Base-by-base conservation (phyloP, 2,329 filamentous ascomycete genomes). In the Cladosporium phlei region DNA sequence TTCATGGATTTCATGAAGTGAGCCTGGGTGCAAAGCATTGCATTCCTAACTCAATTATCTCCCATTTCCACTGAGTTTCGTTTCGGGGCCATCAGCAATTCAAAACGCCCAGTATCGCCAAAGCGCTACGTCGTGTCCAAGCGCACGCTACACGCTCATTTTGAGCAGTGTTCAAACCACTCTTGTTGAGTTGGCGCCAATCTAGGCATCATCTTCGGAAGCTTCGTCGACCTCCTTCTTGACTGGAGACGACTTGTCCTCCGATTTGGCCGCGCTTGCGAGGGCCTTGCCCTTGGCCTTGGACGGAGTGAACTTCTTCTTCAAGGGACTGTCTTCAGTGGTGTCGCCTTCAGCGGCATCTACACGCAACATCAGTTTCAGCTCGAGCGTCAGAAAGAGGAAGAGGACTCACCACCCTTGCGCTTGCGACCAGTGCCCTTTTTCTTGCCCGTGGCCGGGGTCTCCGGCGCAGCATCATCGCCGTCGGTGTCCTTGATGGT, bases 1-100 rank as follows among this genome's bases (percentile, higher is more conserved):
- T 43, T 48, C 46, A 44, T 32, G 39, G 46, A 48, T 25, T 48
- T 48, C 14, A 42, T 48, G 38, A 48, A 48, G 46, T 45, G 25
- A 37, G 5, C 3, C 40, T 34, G 7, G 9, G n/a, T n/a, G n/a
- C n/a, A n/a, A n/a, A n/a, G n/a, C n/a, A n/a, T n/a, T n/a, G n/a
- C n/a, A n/a, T n/a, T n/a, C n/a, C n/a, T n/a, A n/a, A n/a, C n/a
- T n/a, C n/a, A n/a, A n/a, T n/a, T n/a, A n/a, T n/a, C n/a, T n/a
- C n/a, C n/a, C n/a, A n/a, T n/a, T n/a, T n/a, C n/a, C n/a, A n/a
- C n/a, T n/a, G n/a, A n/a, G n/a, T n/a, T n/a, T n/a, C n/a, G n/a
- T n/a, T n/a, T n/a, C n/a, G n/a, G n/a, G n/a, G n/a, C n/a, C n/a
- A n/a, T n/a, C n/a, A n/a, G n/a, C n/a, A n/a, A n/a, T n/a, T n/a